Evolutionary conservation across 2,329 filamentous ascomycete species (phyloP), one percentile per base, ranked within the genome.

Genomic region (Apiospora malaysiana): DNA sequence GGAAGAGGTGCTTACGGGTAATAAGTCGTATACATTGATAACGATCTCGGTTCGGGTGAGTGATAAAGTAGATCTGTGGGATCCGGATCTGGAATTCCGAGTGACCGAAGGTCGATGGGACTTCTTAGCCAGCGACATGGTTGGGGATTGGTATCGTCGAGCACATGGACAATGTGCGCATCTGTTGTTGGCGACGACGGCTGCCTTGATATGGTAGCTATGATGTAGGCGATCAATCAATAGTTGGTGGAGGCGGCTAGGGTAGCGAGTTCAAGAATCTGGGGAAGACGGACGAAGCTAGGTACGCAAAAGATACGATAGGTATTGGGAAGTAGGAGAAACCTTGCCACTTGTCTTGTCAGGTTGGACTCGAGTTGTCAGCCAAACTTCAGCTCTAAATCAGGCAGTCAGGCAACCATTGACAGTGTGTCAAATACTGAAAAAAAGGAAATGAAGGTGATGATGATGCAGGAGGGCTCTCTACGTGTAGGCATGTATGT

Each of bases 11-110:
- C 85, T 74, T 85, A 93, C 91, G 49, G 92, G 91, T 21, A 95
- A 84, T 9, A 94, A 84, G 80, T 94, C 93, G 78, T 95, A 95
- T 77, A 94, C 90, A 78, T 94, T 90, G 78, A 95, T 94, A 66
- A 88, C 83, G 72, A 95, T 87, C 79, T 94, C 91, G 2, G 91
- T 94, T 78, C 92, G 92, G 75, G 91, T 89, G 25, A 93, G 82
- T 21, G 91, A 92, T 66, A 93, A 79, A 1, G 91, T 93, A 70
- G 89, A 90, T 73, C 91, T 84, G 78, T 93, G 92, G 65, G 82
- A 80, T 63, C 72, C 80, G 71, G 73, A 78, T 72, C 77, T 75
- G 6, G 76, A 77, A 16, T 81, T 80, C 71, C 80, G 80, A 70
- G 78, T 76, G 65, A 81, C 79, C 69, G 81, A 80, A 16, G 80